Conservation (phyloP, 2,329 filamentous ascomycete species). For the Phialophora expanda region DNA sequence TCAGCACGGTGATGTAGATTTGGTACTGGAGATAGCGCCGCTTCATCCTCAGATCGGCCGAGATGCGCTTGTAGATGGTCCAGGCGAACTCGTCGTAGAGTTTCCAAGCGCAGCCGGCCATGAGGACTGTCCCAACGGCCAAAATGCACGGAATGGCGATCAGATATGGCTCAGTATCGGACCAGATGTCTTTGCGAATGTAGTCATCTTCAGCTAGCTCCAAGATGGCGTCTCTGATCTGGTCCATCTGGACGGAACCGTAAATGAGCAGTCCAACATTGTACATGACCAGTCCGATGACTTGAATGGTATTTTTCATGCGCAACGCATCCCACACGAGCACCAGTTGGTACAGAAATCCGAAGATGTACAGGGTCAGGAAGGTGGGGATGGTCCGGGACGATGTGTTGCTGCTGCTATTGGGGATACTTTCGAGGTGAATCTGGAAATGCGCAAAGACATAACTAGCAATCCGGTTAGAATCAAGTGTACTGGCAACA, state of each 20-base stretch:
- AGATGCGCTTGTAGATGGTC: slow-evolving; percentile 99
- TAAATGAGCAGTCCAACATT: slow-evolving; percentile 93
- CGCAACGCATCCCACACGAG: slow-evolving; percentile 92
- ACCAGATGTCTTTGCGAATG: slow-evolving; percentile 67
- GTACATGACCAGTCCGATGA: slow-evolving; percentile 92
- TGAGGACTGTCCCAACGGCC: slow-evolving; percentile 71
- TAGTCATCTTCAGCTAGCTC: slow-evolving; percentile 55
- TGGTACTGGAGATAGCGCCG: slow-evolving; percentile 95
- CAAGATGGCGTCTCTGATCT: slow-evolving; percentile 76
- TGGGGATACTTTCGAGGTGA: slow-evolving; percentile 52
- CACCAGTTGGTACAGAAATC: slow-evolving; percentile 88
- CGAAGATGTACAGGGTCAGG: slow-evolving; percentile 94
- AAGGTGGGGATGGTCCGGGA: slow-evolving; percentile 85
- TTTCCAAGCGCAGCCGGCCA: slow-evolving; percentile 86
- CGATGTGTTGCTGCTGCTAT: slow-evolving; percentile 49
- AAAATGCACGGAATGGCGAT: slow-evolving; percentile 86
- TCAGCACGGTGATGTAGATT: slow-evolving; percentile 96
- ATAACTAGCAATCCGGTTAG: slow-evolving; percentile 63
- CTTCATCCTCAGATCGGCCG: slow-evolving; percentile 95
- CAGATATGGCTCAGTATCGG: slow-evolving; percentile 72
- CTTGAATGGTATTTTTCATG: slow-evolving; percentile 96
- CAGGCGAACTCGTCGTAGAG: slow-evolving; percentile 98
- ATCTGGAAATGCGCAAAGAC: slow-evolving; percentile 85
- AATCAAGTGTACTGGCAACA: background rate
- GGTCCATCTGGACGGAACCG: slow-evolving; percentile 87